phyloP scores from a whole-genome alignment of 495 filamentous ascomycete genomes.

The Penicillium fimorum region DNA sequence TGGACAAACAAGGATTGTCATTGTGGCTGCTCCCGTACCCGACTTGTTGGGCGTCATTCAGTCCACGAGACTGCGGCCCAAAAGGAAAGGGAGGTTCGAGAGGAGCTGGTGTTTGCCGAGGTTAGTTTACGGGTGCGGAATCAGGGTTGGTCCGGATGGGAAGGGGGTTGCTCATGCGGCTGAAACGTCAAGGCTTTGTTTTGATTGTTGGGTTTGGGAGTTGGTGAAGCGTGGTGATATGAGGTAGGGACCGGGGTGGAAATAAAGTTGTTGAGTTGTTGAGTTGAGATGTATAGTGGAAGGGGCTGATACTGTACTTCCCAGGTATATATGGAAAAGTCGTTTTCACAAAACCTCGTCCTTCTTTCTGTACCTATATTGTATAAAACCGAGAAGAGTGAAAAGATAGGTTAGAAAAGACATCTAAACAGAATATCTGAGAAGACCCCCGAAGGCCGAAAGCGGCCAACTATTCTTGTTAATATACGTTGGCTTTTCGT shows the following conservation, averaged over 20 bases:
- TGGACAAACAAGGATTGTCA: conserved; percentile 1
- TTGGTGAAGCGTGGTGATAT: not conserved
- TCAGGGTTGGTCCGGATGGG: conserved; percentile 7
- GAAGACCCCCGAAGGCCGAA: too few species aligned
- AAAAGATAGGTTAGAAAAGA: too few species aligned
- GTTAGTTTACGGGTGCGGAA: not conserved
- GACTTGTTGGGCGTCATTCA: conserved; percentile 9
- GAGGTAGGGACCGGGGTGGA: not conserved
- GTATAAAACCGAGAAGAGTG: too few species aligned
- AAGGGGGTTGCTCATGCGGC: conserved; percentile 6
- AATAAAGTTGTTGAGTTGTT: not conserved
- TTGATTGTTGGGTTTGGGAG: not conserved
- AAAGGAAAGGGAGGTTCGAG: conserved; percentile 1
- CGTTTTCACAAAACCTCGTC: too few species aligned
- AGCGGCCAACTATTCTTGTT: too few species aligned
- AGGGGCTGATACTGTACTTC: conserved; percentile 3
- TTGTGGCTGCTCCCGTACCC: conserved; percentile 8
- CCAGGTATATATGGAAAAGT: too few species aligned
- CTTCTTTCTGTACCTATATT: too few species aligned
- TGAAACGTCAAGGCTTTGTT: conserved; percentile 7
- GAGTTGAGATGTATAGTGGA: not conserved
- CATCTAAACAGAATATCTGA: too few species aligned
- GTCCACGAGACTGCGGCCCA: conserved; percentile 15
- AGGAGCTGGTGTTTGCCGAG: conserved; percentile 7
- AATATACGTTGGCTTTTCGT: not conserved